Conservation (phyloP, 306 rosid genomes). For the Urtica urens region DNA sequence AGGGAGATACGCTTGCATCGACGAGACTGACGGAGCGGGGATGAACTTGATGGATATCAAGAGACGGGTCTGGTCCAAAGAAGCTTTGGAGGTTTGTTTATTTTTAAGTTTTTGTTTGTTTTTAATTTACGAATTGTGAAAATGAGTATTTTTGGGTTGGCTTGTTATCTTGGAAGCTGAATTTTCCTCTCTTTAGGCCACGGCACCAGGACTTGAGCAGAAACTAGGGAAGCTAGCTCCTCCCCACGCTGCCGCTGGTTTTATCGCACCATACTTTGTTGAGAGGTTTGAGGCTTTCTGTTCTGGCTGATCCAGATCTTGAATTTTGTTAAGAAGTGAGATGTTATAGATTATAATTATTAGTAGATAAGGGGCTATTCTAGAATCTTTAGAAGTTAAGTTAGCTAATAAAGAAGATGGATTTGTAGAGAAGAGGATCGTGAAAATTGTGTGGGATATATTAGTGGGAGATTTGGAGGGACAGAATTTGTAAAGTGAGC, state of each 20-base stretch:
- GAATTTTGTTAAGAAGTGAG: too few species aligned
- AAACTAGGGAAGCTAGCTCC: slow-evolving; percentile 82
- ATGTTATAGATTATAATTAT: too few species aligned
- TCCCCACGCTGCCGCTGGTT: slow-evolving; percentile 76
- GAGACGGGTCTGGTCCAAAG: slow-evolving; percentile 57
- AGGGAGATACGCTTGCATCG: slow-evolving; percentile 72
- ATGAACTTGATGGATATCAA: slow-evolving; percentile 92
- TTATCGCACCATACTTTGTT: slow-evolving; percentile 62
- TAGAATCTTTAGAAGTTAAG: too few species aligned
- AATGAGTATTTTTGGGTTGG: too few species aligned
- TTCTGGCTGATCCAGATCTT: too few species aligned
- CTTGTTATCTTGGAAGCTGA: too few species aligned
- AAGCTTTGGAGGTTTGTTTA: slow-evolving; percentile 53
- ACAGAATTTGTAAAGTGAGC: too few species aligned
- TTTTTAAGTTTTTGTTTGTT: not conserved
- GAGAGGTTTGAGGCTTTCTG: slow-evolving; percentile 42
- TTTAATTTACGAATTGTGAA: not conserved
- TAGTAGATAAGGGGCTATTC: too few species aligned
- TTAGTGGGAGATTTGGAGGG: too few species aligned
- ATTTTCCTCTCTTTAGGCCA: slow-evolving; percentile 40
- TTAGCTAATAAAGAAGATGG: too few species aligned
- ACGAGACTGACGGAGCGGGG: slow-evolving; percentile 84
- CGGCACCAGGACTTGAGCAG: slow-evolving; percentile 70
- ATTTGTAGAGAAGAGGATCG: too few species aligned
- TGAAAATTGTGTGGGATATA: too few species aligned